Evolutionary conservation across 2,329 filamentous ascomycete species (phyloP), one percentile per base, ranked within the genome.

Genomic region (Beauveria caledonica): DNA sequence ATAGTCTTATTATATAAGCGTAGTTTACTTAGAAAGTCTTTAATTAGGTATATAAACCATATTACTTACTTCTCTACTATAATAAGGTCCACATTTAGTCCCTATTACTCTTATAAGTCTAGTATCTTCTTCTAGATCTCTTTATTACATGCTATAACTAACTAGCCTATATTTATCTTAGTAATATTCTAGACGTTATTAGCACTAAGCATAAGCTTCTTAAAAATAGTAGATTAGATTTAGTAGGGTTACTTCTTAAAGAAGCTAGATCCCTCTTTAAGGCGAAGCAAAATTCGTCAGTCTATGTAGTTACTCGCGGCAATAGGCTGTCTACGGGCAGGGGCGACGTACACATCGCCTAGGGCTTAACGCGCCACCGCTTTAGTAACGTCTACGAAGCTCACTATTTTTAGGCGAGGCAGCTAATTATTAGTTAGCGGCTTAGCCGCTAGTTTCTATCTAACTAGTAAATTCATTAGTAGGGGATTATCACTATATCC

Each of bases 21-120:
- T 42, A 55, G 11, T 55, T 44, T 17, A 44, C 52, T 55, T 55
- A 21, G 36, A 13, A 55, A 55, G 13, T 55, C 52, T 55, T 55
- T 55, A 23, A 45, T 55, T 27, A 55, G 39, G 21, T 55, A 55
- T 55, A 13, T 55, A 36, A 17, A 29, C 36, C 15, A 55, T 29
- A 19, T 44, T 29, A 55, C 36, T 17, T 55, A 17, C 19, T 55
- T 55, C 29, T 55, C 15, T 55, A 23, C 19, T 44, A 29, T 55
- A 36, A 3, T 29, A 17, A 55, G 52, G 52, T 55, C 52, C 15
- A 55, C 15, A 44, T n/a, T 54, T 23, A 19, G 33, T 54, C 51
- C 33, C 9, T 21, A 54, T 54, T 42, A 7, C 11, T 42, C 39
- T 29, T 55, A 15, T 45, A 19, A 45, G 4, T 52, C 29, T 4